Evolutionary conservation across 2,329 filamentous ascomycete genomes (phyloP).

Genomic region (Xylariales sp.): DNA sequence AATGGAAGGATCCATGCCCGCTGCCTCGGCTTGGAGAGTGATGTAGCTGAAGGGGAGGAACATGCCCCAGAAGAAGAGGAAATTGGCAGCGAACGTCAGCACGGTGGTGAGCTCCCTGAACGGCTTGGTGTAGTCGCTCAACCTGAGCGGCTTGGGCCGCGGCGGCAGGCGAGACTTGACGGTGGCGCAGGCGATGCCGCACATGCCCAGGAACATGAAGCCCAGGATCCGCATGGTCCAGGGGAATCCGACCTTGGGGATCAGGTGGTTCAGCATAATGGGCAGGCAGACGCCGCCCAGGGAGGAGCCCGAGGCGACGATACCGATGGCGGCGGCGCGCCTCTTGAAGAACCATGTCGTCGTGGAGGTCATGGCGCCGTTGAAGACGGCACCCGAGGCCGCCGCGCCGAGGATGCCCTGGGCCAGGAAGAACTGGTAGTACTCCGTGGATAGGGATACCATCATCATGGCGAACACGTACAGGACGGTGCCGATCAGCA

Average conservation of each 20-base stretch:
- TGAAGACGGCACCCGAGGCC: slow-evolving; percentile 30
- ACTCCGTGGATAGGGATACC: slow-evolving; percentile 41
- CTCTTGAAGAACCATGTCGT: slow-evolving; percentile 43
- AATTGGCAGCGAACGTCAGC: slow-evolving; percentile 39
- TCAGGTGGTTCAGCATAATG: slow-evolving; percentile 50
- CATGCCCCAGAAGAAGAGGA: slow-evolving; percentile 53
- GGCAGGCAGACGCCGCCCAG: slow-evolving; percentile 51
- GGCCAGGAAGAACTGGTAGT: slow-evolving; percentile 35
- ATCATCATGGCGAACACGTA: slow-evolving; percentile 59
- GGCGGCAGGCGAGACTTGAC: slow-evolving; percentile 31
- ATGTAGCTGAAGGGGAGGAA: slow-evolving; percentile 56
- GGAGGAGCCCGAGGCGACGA: slow-evolving; percentile 43
- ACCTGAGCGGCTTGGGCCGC: slow-evolving; percentile 32
- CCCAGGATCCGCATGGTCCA: slow-evolving; percentile 33
- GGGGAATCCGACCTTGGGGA: slow-evolving; percentile 38
- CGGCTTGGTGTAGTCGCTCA: slow-evolving; percentile 40
- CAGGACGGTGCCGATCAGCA: slow-evolving; percentile 45
- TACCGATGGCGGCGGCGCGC: slow-evolving; percentile 42
- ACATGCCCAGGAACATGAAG: slow-evolving; percentile 30
- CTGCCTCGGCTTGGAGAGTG: slow-evolving; percentile 39
- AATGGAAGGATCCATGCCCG: slow-evolving; percentile 36
- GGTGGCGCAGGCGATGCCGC: slow-evolving; percentile 22
- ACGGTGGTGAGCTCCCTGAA: slow-evolving; percentile 41
- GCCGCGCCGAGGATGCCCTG: slow-evolving; percentile 28
- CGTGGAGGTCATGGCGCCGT: slow-evolving; percentile 27